Evolutionary conservation across 257 asterid species (phyloP).

Genomic region (Solanum stenotomum): DNA sequence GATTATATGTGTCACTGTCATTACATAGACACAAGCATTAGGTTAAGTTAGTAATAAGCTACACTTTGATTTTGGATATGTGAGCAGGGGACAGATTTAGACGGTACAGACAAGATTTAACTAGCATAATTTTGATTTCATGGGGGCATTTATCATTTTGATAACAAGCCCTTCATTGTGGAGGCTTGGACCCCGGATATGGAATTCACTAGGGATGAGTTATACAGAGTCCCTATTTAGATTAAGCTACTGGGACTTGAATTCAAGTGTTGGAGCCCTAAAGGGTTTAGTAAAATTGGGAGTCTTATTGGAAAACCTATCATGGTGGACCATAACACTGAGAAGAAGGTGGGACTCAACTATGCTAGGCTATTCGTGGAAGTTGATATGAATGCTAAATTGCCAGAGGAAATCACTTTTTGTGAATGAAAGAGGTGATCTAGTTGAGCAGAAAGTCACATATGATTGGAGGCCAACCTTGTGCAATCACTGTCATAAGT

Average conservation of each 20-base stretch:
- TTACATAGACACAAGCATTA: neutral
- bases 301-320: neutral
- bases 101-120: neutral
- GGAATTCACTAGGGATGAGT: neutral
- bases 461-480: neutral
- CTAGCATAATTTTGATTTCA: neutral
- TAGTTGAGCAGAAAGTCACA: neutral
- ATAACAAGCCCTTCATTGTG: neutral
- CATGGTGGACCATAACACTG: neutral
- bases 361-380: neutral
- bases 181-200: neutral
- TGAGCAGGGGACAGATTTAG: neutral
- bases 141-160: neutral
- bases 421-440: neutral
- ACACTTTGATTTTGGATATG: neutral
- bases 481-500: neutral
- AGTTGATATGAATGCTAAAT: neutral
- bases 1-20: conserved; percentile 79
- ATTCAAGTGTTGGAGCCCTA: neutral
- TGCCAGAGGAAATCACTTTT: neutral
- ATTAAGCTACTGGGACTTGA: neutral
- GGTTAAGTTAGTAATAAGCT: neutral
- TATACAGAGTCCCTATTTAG: neutral
- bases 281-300: neutral
- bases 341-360: neutral